Conservation (phyloP, 352 stramenopile genomes). For the Phytophthora syringae region DNA sequence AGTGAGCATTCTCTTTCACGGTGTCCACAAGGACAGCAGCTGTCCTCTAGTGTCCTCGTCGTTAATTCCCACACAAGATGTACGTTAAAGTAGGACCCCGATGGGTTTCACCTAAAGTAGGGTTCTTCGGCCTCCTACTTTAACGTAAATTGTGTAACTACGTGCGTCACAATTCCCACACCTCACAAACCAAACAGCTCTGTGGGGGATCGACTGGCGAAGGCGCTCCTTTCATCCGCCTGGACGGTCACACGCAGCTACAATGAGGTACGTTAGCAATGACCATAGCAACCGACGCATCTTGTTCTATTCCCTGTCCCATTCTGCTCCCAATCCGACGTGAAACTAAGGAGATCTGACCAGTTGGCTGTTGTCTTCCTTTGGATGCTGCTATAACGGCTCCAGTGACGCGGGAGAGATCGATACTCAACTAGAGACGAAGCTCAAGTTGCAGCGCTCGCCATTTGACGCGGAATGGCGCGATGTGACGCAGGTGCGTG, state of each 20-base stretch:
- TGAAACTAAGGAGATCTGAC: constrained; percentile 33
- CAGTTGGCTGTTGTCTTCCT: constrained; percentile 25
- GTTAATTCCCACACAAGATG: no score
- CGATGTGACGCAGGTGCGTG: constrained; percentile 61
- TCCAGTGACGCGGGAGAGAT: constrained; percentile 41
- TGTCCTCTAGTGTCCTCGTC: constrained; percentile 16
- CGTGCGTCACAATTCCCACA: constrained; percentile 16
- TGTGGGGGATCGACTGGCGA: constrained; percentile 19
- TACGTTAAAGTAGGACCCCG: no score
- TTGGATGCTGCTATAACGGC: constrained; percentile 23
- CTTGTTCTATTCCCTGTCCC: constrained; percentile 5
- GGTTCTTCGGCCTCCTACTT: background rate
- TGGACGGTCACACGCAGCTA: constrained; percentile 9
- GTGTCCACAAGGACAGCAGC: no score
- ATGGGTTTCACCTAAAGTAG: no score
- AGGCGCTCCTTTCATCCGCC: constrained; percentile 14
- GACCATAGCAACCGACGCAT: background rate
- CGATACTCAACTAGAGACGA: constrained; percentile 35
- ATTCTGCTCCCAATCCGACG: constrained; percentile 2
- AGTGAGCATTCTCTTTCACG: constrained; percentile 51
- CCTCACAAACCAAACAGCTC: constrained; percentile 27
- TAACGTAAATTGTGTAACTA: constrained; percentile 1
- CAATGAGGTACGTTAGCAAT: constrained; percentile 29
- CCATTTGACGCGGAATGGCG: constrained; percentile 38
- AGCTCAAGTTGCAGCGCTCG: constrained; percentile 35